A percentile compares a stretch with the other conserved stretches of the same genome.
Conservation (phyloP, 2,329 filamentous ascomycete genomes). For the Alternaria sp. region DNA sequence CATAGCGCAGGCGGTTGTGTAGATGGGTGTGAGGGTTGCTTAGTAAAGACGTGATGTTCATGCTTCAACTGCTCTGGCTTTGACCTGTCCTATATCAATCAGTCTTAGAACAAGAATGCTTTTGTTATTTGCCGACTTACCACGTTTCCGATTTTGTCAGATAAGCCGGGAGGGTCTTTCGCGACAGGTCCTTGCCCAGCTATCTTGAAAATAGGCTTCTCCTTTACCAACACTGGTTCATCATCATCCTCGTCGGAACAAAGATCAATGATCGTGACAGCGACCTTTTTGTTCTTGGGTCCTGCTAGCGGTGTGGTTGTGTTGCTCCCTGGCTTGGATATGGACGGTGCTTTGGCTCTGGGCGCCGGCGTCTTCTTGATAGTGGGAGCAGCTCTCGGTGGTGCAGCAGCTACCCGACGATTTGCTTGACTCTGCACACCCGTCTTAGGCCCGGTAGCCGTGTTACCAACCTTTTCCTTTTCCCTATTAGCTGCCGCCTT, state of each 20-base stretch:
- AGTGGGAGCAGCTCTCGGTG: background rate
- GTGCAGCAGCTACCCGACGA: background rate
- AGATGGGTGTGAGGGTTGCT: background rate
- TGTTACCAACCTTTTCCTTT: background rate
- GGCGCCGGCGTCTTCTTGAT: background rate
- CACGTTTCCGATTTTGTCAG: background rate
- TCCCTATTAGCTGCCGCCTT: background rate
- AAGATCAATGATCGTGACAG: constrained; percentile 8
- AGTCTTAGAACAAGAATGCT: background rate
- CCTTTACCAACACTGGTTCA: background rate
- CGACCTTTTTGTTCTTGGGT: background rate
- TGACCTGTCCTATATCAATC: background rate
- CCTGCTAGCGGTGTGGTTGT: background rate
- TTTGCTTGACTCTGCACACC: background rate
- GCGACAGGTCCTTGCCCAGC: background rate
- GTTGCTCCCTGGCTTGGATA: background rate
- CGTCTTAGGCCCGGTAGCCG: background rate
- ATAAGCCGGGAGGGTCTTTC: background rate
- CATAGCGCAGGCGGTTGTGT: background rate
- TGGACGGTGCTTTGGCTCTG: background rate
- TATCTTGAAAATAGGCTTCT: background rate
- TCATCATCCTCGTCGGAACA: constrained; percentile 16
- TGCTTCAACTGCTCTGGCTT: background rate
- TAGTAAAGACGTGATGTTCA: too few species aligned
- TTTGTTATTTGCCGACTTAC: background rate